Base-by-base conservation (phyloP, 140 eudicot species). In the Erigeron philadelphicus region DNA sequence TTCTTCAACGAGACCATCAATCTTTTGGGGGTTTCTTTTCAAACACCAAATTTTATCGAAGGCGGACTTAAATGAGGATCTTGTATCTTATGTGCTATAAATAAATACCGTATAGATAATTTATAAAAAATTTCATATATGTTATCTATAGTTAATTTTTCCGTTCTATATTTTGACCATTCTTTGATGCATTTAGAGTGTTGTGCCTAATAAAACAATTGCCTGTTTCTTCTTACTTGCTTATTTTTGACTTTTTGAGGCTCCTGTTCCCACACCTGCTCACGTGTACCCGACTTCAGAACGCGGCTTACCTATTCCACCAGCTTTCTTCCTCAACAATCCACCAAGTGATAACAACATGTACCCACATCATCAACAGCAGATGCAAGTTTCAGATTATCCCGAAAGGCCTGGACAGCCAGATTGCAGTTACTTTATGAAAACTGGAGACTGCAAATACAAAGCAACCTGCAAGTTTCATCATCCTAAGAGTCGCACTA, bases 361-460 rank as follows among this genome's bases (percentile, higher is more conserved):
- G 56, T 73, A 85, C 72, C 17, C 82, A 13, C 54, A 81, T 66
- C 92, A 67, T 53, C 87, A 80, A 12, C 85, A 54, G 61, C 83
- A 72, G 67, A 46, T 68, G 77, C 16, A 52, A 5, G 74, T 83
- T 25, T 85, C 84, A 25, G 95, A 87, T 55, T 93, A 75, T 62
- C 98, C 98, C 9, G 91, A 93, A 75, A 87, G 98, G 3, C 96
- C 98, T 8, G 98, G 98, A 31, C 95, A 87, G 54, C 96, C 95
- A 45, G 95, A 89, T 43, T 93, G 96, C 95, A 85, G 87, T 79
- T 87, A 81, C 80, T 93, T 81, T 64, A 3, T 93, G 72, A 93
- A 76, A 85, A 89, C 95, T 7, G 98, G 98, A 43, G 88, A 86
- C 23, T 89, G 98, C 76, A 93, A 89, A 70, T 93, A 81, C 67